phyloP scores from a whole-genome alignment of 306 rosid species.

The Rubus parviflorus region DNA sequence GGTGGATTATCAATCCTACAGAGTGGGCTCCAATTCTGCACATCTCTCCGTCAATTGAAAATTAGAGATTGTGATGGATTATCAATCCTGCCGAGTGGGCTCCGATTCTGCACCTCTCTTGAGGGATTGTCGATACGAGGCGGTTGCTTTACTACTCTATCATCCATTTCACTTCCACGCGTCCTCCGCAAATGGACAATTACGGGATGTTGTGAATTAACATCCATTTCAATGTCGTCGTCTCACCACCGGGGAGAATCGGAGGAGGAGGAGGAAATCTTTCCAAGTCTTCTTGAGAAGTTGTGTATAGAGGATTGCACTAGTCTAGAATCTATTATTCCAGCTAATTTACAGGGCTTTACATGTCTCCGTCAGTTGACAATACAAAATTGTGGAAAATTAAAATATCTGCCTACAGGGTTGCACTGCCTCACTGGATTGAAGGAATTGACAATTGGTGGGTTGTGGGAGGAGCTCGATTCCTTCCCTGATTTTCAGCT shows the following conservation, averaged over 20 bases:
- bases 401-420: neutral
- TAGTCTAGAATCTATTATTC: neutral
- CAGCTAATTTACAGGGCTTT: too few relatives aligned
- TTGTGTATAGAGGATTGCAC: neutral
- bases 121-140: neutral
- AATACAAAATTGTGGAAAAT: fast-evolving
- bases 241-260: too few relatives aligned
- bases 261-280: too few relatives aligned
- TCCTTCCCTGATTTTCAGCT: neutral
- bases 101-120: neutral
- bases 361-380: neutral
- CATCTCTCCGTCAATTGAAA: neutral
- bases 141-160: too few relatives aligned
- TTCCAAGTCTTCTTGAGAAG: neutral
- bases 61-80: neutral
- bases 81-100: neutral
- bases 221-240: neutral
- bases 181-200: neutral
- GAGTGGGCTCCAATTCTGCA: neutral
- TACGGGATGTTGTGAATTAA: too few relatives aligned
- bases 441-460: neutral
- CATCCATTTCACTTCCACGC: neutral
- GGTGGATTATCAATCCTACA: neutral
- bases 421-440: neutral
- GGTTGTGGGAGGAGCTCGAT: neutral